Base-by-base conservation (phyloP, 139 green algal species). In the Chlamydomonas sphaeroides region DNA sequence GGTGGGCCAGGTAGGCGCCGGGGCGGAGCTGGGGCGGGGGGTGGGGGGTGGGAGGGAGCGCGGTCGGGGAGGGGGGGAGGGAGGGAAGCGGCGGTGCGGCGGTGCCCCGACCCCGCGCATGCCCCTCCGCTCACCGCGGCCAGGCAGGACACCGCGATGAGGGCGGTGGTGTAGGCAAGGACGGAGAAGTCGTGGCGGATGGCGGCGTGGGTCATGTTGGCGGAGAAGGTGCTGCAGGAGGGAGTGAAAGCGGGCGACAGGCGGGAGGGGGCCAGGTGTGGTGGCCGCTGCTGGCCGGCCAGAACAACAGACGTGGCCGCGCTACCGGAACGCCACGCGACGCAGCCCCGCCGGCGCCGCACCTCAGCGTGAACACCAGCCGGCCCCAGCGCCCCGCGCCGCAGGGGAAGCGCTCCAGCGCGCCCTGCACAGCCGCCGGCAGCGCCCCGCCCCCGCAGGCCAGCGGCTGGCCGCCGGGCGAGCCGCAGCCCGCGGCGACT, bases 371-470 rank as follows among this genome's bases (percentile, higher is more conserved):
- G 66, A 57, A 36, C 3, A 6, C 14, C 14, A n/a, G 30, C 32
- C n/a, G n/a, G n/a, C n/a, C n/a, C n/a, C n/a, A n/a, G 41, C 36
- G 30, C 28, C 39, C 33, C 1, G 10, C 45, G 3, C 25, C 48
- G 69, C 69, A 77, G 23, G 69, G 69, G 32, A 77, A 77, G 48
- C 32, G 25, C 3, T 48, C 18, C 18, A 77, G 49, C 32, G 69
- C 33, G 7, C 56, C 56, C 23, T 21, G 3, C 56, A 6, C 25
- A 26, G 6, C 56, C 23, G 18, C 56, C 23, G n/a, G 48, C 69
- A 6, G 49, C 49, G 25, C 18, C 49, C 49, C n/a, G 42, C 42
- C 30, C 42, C 15, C 0, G 3, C 1, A 42, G 3, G 0, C 3
- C 68, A 0, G 68, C 0, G 39, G n/a, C 61, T 67, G 5, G 3